These are phyloP conservation scores for Canavalia gladiata DNA, from an alignment of 306 rosid species.

Conservation along the genomic window DNA sequence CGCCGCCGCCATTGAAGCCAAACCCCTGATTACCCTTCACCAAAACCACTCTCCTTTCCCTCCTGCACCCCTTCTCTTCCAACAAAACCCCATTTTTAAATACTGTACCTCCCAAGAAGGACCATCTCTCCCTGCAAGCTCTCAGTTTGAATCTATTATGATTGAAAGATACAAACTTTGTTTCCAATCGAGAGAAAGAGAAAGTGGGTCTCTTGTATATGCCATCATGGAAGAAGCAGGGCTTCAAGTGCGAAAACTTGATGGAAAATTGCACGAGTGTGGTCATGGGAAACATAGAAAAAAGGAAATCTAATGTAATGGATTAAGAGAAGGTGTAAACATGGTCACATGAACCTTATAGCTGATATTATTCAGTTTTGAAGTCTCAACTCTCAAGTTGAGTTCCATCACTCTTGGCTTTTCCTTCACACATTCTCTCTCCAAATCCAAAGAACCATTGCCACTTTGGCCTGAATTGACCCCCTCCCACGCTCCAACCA, in stretches of 20 bases:
- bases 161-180: conserved; percentile 56
- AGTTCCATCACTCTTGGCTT: conserved; percentile 26
- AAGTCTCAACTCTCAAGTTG: background rate
- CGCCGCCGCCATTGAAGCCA: conserved; percentile 77
- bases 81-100: conserved; percentile 53
- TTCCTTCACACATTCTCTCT: conserved; percentile 42
- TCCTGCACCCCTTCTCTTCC: conserved; percentile 54
- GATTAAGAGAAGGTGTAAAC: conserved; percentile 24
- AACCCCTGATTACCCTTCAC: conserved; percentile 79
- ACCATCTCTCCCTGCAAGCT: conserved; percentile 50
- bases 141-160: conserved; percentile 52
- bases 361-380: conserved; percentile 22
- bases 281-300: conserved; percentile 57
- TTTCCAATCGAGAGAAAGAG: conserved; percentile 43
- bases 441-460: conserved; percentile 40
- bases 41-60: conserved; percentile 64
- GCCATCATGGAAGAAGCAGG: conserved; percentile 46
- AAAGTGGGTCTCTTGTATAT: conserved; percentile 56
- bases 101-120: conserved; percentile 47
- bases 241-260: conserved; percentile 59
- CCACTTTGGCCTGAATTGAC: conserved; percentile 43
- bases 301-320: conserved; percentile 40
- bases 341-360: conserved; percentile 42
- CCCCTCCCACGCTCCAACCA: background rate
- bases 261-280: conserved; percentile 56